Evolutionary conservation across 1,284 basidiomycete species (phyloP), one percentile per base, ranked within the genome.

Genomic region (Phlebopus sp.): DNA sequence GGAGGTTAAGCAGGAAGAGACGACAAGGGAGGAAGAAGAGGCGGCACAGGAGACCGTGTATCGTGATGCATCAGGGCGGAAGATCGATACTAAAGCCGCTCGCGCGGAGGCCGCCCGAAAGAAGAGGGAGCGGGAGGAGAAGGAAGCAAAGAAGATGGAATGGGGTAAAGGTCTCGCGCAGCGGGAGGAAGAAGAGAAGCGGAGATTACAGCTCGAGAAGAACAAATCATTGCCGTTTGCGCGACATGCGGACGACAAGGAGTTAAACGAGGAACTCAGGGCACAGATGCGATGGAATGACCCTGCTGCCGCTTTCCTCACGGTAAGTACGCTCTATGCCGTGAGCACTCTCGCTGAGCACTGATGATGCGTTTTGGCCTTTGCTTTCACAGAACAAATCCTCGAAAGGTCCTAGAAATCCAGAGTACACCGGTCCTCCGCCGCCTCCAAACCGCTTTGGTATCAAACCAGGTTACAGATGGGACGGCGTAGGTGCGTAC

Each of bases 81-180:
- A 89, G 69, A 90, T 99, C 46, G 93, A 99, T 59, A 81, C 90
- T 40, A 89, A 89, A 60, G 81, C 86, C 1, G 87, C 87, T 34
- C 80, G 80, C 42, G 93, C 87, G 14, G 92, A 95, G 58, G 90
- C 90, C 31, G 85, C 85, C 40, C 71, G 82, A 54, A 68, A 79
- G 62, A 91, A 92, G 62, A 76, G 88, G 21, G 87, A 91, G 62
- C 73, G 77, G 52, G 83, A 92, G 65, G 86, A 93, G 68, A 86
- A 83, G 65, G 90, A 94, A 62, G 86, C 85, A 45, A 78, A 86
- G 66, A 93, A 92, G 72, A 90, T 94, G 85, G 90, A 95, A 63
- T 99, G 97, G 97, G 91, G 90, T 0, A 97, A 95, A 68, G 97
- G 97, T 19, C 62, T 97, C 29, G 86, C 91, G 19, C 94, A 99